Percentiles rank a stretch among this genome's conserved stretches.
Conservation (phyloP, 1,139 yeast species). For the Debaryomyces sp. region DNA sequence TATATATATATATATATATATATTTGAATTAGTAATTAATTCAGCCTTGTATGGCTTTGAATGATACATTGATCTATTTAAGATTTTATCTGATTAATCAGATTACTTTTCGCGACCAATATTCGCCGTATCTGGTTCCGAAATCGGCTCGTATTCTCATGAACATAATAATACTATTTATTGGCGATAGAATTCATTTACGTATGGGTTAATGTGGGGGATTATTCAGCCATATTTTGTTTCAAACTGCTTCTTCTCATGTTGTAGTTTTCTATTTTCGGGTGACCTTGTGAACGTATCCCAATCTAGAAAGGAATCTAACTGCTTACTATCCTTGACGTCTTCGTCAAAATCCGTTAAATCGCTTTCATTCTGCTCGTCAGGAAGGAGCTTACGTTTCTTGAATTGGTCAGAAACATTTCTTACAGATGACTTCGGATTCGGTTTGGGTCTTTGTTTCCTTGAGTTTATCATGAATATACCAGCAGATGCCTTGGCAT, state of each 20-base stretch:
- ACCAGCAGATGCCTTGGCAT: background rate
- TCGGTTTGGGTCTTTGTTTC: constrained; percentile 4
- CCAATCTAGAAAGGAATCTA: constrained; percentile 11
- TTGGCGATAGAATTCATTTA: background rate
- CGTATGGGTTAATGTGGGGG: background rate
- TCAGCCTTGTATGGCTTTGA: background rate
- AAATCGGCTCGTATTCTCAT: background rate
- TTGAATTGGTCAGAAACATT: constrained; percentile 3
- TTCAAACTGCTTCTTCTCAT: constrained; percentile 5
- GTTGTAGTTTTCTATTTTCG: constrained; percentile 3
- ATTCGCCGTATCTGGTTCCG: background rate
- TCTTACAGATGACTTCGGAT: background rate
- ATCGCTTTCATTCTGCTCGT: constrained; percentile 23
- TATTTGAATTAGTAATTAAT: background rate
- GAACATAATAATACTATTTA: background rate
- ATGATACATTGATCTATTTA: too few relatives aligned
- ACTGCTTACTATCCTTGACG: constrained; percentile 19
- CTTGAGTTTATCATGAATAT: constrained; percentile 3
- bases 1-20: background rate
- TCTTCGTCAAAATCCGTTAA: constrained; percentile 26
- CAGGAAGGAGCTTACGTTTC: constrained; percentile 1
- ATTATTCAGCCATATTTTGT: background rate
- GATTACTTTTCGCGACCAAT: background rate
- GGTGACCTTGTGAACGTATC: constrained; percentile 7
- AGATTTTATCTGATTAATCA: constrained; percentile 12